Evolutionary conservation across 202 grass and related monocot genomes (phyloP).

Genomic region (Panicum hallii): DNA sequence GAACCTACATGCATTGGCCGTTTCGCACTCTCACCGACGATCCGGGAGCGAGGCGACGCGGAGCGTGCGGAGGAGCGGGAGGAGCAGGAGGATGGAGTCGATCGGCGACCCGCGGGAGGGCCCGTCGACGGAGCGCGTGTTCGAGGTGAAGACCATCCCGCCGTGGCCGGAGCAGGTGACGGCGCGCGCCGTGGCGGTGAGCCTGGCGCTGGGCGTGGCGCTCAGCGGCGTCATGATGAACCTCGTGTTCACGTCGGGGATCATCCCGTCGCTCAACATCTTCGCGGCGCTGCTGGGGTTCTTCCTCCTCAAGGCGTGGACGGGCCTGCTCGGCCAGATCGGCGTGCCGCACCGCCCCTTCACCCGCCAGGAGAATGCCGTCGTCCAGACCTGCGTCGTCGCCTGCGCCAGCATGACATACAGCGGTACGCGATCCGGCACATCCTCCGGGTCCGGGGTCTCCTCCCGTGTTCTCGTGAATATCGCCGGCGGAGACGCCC

Average conservation of each 20-base stretch:
- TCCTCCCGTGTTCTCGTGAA: background rate
- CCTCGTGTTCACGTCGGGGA: conserved; percentile 61
- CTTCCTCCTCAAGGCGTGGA: conserved; percentile 62
- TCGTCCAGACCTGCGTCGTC: conserved; percentile 83
- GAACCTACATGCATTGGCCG: conserved; percentile 12
- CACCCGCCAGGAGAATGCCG: conserved; percentile 83
- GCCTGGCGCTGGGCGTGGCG: conserved; percentile 43
- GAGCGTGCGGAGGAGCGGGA: background rate
- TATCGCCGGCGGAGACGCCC: no score
- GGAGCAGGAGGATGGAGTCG: conserved; percentile 43
- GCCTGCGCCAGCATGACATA: conserved; percentile 63
- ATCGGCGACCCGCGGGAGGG: conserved; percentile 61
- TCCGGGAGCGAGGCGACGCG: background rate
- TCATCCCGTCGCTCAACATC: conserved; percentile 63
- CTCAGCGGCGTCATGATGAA: conserved; percentile 62
- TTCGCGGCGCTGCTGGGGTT: conserved; percentile 50
- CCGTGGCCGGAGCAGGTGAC: conserved; percentile 61
- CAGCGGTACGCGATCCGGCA: conserved; percentile 29
- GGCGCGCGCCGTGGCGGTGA: conserved; percentile 49
- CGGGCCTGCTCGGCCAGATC: conserved; percentile 49
- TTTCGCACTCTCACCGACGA: background rate
- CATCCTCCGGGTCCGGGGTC: no score
- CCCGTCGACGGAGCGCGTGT: conserved; percentile 61
- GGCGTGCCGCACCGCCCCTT: conserved; percentile 48
- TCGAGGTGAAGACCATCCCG: conserved; percentile 55